Conservation (phyloP, 345 rosid species). For the Eucalyptus cladocalyx region DNA sequence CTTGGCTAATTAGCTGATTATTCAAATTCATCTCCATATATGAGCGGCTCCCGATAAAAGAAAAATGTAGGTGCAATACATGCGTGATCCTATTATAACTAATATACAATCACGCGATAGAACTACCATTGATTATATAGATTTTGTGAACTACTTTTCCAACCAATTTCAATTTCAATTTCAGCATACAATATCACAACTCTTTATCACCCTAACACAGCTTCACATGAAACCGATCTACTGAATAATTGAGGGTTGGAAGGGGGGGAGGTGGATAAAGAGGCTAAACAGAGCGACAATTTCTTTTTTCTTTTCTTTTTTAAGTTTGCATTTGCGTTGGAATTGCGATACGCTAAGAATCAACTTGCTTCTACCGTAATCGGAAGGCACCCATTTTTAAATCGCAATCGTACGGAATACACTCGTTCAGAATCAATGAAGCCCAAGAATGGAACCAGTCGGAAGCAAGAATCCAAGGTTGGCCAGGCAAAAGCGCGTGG, state of each 20-base stretch:
- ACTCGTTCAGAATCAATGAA: not conserved
- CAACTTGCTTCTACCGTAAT: not conserved
- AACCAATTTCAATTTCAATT: not conserved
- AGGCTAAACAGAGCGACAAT: not conserved
- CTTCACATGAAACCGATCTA: not conserved
- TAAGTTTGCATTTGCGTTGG: not conserved
- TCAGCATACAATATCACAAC: not conserved
- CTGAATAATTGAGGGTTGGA: not conserved
- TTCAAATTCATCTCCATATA: not conserved
- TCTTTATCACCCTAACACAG: not conserved
- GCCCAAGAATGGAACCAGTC: not conserved
- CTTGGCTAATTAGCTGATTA: not conserved
- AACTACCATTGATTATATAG: not conserved
- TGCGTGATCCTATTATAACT: not conserved
- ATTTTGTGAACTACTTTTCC: not conserved
- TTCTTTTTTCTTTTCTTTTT: accelerated
- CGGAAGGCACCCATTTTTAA: not conserved
- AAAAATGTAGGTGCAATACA: not conserved
- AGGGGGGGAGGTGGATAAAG: not conserved
- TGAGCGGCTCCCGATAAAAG: not conserved
- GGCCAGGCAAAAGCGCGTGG: not conserved
- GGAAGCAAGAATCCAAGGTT: not conserved
- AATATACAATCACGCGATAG: not conserved
- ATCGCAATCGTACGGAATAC: not conserved
- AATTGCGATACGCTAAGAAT: not conserved